Conservation (phyloP, 192 early-diverging fungal genomes). For the Backusella circina region DNA sequence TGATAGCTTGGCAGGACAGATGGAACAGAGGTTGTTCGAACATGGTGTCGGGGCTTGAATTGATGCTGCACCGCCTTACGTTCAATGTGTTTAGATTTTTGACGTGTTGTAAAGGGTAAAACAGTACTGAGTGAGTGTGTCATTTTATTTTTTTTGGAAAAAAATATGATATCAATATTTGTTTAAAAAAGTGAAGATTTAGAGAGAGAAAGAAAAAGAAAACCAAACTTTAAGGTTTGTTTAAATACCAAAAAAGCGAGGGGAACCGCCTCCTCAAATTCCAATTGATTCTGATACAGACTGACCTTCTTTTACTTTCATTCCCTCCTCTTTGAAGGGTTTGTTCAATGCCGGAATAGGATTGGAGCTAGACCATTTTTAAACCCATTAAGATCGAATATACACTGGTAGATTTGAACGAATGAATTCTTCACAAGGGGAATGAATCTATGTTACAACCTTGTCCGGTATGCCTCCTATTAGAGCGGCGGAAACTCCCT, state of each 20-base stretch:
- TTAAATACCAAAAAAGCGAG: background rate
- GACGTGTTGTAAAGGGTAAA: background rate
- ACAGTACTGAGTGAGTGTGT: conserved; percentile 8
- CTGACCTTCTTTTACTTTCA: conserved; percentile 2
- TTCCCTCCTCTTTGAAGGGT: conserved; percentile 9
- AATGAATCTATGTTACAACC: conserved; percentile 2
- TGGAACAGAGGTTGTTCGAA: conserved; percentile 7
- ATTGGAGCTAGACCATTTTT: conserved; percentile 4
- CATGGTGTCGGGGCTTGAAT: conserved; percentile 8
- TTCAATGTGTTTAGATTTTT: conserved; percentile 5
- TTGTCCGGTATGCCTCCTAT: conserved; percentile 1
- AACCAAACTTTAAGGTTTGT: background rate
- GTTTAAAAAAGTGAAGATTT: background rate
- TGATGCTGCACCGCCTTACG: background rate
- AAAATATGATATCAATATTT: background rate
- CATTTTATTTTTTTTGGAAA: background rate
- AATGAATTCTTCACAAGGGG: conserved; percentile 2
- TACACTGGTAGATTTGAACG: background rate
- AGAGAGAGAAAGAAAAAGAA: background rate
- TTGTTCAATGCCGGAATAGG: background rate
- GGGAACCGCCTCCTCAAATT: background rate
- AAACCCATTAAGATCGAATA: background rate
- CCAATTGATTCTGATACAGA: conserved; percentile 13
- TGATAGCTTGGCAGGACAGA: conserved; percentile 4
- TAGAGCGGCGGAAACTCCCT: background rate